A percentile compares a stretch with the other conserved stretches of the same genome.
These are phyloP conservation scores for Apiospora kogelbergensis DNA, from an alignment of 2,329 filamentous ascomycete genomes.

Conservation along the genomic window DNA sequence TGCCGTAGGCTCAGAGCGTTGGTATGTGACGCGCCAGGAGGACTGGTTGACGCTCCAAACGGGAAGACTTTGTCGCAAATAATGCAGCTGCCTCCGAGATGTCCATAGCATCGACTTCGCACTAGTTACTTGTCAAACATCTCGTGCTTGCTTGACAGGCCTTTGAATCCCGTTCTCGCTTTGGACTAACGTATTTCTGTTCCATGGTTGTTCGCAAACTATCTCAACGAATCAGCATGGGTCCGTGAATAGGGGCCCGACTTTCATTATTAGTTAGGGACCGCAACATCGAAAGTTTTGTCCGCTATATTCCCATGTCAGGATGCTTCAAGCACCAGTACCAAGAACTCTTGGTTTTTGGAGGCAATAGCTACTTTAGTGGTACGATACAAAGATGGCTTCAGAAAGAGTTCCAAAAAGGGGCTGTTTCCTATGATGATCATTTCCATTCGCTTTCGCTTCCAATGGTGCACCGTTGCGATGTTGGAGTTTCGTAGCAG, in stretches of 20 bases:
- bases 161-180: no score
- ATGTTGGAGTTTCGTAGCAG: no score
- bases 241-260: no score
- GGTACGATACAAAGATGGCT: background rate
- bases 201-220: no score
- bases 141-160: no score
- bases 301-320: background rate
- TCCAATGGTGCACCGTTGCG: no score
- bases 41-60: constrained; percentile 1
- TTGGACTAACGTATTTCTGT: no score
- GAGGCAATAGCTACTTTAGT: background rate
- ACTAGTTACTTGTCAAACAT: no score
- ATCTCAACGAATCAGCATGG: no score
- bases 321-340: background rate
- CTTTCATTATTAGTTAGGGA: no score
- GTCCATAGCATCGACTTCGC: no score
- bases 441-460: no score
- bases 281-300: background rate
- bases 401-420: background rate
- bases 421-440: background rate
- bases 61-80: background rate
- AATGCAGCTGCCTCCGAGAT: background rate
- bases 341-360: background rate
- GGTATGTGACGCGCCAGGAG: constrained; percentile 4
- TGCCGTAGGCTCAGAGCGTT: background rate